A percentile compares a stretch with the other conserved stretches of the same genome.
Evolutionary conservation across 2,329 filamentous ascomycete species (phyloP).

Genomic region (Aspergillus awamori): DNA sequence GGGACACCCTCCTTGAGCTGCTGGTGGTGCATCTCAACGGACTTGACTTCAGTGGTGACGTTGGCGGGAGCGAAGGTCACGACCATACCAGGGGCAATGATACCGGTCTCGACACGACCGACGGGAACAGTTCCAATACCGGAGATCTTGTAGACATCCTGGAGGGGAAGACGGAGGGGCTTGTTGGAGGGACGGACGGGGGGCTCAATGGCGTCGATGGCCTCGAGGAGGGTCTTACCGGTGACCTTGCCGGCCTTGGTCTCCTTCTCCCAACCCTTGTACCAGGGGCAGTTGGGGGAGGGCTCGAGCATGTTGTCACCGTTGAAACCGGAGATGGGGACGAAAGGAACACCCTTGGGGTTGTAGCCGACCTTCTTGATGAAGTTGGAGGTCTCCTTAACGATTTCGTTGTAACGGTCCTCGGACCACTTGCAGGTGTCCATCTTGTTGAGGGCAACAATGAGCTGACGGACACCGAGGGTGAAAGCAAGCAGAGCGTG

Average conservation of each 20-base stretch:
- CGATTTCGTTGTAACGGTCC: conserved; percentile 96
- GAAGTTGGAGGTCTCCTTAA: conserved; percentile 99
- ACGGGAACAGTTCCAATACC: conserved; percentile 99
- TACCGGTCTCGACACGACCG: conserved; percentile 99
- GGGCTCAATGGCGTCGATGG: conserved; percentile 93
- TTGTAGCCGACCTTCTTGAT: conserved; percentile 99
- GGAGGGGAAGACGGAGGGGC: conserved; percentile 99
- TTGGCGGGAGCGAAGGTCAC: conserved; percentile 98
- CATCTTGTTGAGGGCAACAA: conserved; percentile 99
- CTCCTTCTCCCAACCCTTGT: conserved; percentile 99
- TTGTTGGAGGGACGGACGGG: conserved; percentile 95
- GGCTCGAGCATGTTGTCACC: conserved; percentile 98
- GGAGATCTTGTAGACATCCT: conserved; percentile 99
- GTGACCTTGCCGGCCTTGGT: conserved; percentile 80
- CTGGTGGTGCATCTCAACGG: conserved; percentile 99
- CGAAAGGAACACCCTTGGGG: conserved; percentile 97
- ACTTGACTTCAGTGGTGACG: conserved; percentile 99
- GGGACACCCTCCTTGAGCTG: conserved; percentile 93
- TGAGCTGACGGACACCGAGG: conserved; percentile 99
- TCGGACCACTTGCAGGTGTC: conserved; percentile 99
- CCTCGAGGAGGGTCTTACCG: conserved; percentile 98
- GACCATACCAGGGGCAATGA: conserved; percentile 80
- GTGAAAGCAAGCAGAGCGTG: conserved; percentile 99
- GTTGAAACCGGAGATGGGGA: conserved; percentile 99
- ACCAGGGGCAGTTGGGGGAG: conserved; percentile 97